Percentiles rank a stretch among this genome's conserved stretches.
Conservation (phyloP, 257 asterid genomes). For the Solanum ossicruentum region DNA sequence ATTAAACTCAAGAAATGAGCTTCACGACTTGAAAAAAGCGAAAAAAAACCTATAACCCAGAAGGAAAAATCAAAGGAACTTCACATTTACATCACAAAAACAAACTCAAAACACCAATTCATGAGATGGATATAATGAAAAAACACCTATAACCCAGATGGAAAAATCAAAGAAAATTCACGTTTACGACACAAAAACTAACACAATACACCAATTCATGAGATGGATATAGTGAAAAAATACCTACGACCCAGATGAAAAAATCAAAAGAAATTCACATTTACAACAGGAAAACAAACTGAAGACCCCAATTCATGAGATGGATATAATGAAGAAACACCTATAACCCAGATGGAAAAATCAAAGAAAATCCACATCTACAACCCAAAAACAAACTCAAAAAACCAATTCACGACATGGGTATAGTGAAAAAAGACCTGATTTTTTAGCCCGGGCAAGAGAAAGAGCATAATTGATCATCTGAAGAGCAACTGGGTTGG, state of each 20-base stretch:
- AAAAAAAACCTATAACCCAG: neutral
- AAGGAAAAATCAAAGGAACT: neutral
- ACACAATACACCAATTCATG: neutral
- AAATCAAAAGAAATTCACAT: neutral
- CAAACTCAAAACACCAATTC: neutral
- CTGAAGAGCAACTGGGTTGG: constrained; percentile 55
- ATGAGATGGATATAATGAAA: neutral
- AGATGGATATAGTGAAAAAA: neutral
- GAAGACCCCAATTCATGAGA: neutral
- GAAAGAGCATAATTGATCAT: constrained; percentile 75
- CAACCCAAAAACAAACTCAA: neutral
- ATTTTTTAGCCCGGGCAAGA: constrained; percentile 56
- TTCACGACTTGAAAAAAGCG: neutral
- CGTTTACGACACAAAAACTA: neutral
- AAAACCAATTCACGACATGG: neutral
- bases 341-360: neutral
- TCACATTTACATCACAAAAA: neutral
- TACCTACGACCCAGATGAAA: constrained; percentile 19
- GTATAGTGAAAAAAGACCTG: constrained; percentile 30
- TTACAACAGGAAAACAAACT: neutral
- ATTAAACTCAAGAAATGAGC: neutral
- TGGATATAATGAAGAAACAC: neutral
- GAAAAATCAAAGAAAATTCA: neutral
- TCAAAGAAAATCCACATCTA: neutral
- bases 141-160: neutral